These are phyloP conservation scores for Teunomyces gatunensis DNA, from an alignment of 805 yeast species.

Conservation along the genomic window DNA sequence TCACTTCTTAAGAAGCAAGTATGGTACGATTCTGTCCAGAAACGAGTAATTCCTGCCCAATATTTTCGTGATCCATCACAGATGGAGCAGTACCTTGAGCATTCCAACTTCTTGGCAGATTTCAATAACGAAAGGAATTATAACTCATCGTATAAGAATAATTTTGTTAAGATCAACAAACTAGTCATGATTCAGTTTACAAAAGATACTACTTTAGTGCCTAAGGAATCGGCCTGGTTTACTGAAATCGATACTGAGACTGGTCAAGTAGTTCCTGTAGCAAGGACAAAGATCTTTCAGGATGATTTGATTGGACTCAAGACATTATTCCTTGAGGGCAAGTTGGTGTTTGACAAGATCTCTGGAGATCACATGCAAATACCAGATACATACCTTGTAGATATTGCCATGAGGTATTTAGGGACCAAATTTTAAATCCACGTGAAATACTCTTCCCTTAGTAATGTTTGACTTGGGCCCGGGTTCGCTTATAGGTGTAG, in stretches of 20 bases:
- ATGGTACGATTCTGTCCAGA: constrained; percentile 58
- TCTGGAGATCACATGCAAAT: constrained; percentile 67
- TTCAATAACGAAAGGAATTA: constrained; percentile 57
- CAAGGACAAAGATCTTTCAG: constrained; percentile 48
- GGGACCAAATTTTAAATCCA: constrained; percentile 18
- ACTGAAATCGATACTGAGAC: constrained; percentile 46
- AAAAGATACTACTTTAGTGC: constrained; percentile 67
- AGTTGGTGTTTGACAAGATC: constrained; percentile 48
- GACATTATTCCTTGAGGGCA: constrained; percentile 39
- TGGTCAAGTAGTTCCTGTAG: constrained; percentile 43
- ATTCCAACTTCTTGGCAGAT: constrained; percentile 60
- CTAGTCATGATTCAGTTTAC: constrained; percentile 60
- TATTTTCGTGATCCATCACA: constrained; percentile 64
- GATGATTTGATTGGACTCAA: constrained; percentile 61
- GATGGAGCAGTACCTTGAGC: constrained; percentile 51
- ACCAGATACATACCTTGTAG: constrained; percentile 47
- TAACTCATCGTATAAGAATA: constrained; percentile 41
- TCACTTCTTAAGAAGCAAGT: constrained; percentile 55
- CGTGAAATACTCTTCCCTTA: not conserved
- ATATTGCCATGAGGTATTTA: constrained; percentile 44
- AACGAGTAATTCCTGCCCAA: constrained; percentile 65
- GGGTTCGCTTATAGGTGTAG: not conserved
- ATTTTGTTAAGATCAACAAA: constrained; percentile 44
- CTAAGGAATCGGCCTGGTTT: constrained; percentile 71
- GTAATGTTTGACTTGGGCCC: not conserved